Percentiles rank a stretch among this genome's conserved stretches.
These are phyloP conservation scores for Thermothielavioides terrestris DNA, from an alignment of 495 filamentous ascomycete species.

Conservation along the genomic window DNA sequence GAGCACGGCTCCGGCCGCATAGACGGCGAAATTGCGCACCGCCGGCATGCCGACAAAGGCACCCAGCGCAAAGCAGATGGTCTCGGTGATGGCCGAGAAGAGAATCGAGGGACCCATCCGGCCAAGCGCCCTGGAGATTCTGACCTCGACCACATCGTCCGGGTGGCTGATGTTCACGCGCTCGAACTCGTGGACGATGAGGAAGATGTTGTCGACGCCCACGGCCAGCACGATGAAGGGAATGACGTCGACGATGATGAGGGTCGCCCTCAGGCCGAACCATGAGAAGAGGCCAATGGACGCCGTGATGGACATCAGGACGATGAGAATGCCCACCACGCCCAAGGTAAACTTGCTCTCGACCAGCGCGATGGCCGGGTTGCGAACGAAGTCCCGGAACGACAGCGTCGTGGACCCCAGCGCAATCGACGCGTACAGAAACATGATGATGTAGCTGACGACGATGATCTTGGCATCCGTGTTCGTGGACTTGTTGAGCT, in stretches of 20 bases:
- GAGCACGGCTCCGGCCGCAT: constrained; percentile 91
- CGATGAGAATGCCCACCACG: constrained; percentile 84
- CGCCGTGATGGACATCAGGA: constrained; percentile 92
- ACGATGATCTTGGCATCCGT: constrained; percentile 96
- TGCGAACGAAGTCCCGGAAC: constrained; percentile 61
- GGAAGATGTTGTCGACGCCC: constrained; percentile 96
- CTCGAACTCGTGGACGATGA: constrained; percentile 98
- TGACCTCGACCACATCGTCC: constrained; percentile 73
- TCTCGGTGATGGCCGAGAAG: constrained; percentile 90
- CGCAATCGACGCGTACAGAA: constrained; percentile 87
- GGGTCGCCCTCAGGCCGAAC: constrained; percentile 77
- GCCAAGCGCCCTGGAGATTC: constrained; percentile 76
- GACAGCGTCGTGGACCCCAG: constrained; percentile 80
- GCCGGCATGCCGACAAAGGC: constrained; percentile 95
- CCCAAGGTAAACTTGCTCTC: constrained; percentile 94
- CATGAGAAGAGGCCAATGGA: constrained; percentile 91
- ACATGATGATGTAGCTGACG: constrained; percentile 98
- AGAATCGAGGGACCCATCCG: constrained; percentile 95
- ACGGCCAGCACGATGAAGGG: constrained; percentile 94
- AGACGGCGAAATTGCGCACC: constrained; percentile 91
- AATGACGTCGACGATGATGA: constrained; percentile 98
- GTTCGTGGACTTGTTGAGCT: constrained; percentile 92
- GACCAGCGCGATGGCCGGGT: constrained; percentile 75
- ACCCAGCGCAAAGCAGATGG: constrained; percentile 84
- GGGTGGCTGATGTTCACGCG: constrained; percentile 83